phyloP scores from a whole-genome alignment of 768 basidiomycete genomes.

The Cantharellus anzutake region DNA sequence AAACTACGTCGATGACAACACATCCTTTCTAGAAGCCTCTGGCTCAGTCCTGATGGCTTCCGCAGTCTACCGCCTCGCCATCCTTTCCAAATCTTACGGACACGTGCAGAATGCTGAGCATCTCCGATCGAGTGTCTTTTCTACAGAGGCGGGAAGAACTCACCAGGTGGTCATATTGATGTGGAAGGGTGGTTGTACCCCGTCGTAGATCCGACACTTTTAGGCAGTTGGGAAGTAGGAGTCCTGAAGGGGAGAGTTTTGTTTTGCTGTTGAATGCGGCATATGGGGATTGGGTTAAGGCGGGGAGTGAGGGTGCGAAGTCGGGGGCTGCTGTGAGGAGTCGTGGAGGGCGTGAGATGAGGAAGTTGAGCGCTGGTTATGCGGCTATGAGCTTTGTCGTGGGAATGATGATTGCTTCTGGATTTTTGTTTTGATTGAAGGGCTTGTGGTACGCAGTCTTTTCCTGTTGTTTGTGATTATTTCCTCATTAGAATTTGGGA shows the following conservation, averaged over 20 bases:
- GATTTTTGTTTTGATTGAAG: too few species aligned
- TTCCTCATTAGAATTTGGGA: too few species aligned
- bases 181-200: conserved; percentile 5
- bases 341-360: too few species aligned
- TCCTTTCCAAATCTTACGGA: not conserved
- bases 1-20: not conserved
- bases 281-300: conserved; percentile 11
- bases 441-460: too few species aligned
- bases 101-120: not conserved
- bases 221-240: conserved; percentile 6
- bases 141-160: not conserved
- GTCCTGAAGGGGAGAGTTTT: conserved; percentile 17
- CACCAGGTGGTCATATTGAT: not conserved
- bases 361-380: too few species aligned
- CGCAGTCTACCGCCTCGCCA: conserved; percentile 12
- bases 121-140: not conserved
- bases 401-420: too few species aligned
- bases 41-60: conserved; percentile 15
- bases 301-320: not conserved
- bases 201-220: conserved; percentile 14
- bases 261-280: conserved; percentile 17
- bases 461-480: too few species aligned
- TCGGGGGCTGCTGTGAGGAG: not conserved
- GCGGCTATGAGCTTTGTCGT: too few species aligned
- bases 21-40: conserved; percentile 12